These are phyloP conservation scores for Heimioporus sp. DNA, from an alignment of 768 basidiomycete species.

Conservation along the genomic window DNA sequence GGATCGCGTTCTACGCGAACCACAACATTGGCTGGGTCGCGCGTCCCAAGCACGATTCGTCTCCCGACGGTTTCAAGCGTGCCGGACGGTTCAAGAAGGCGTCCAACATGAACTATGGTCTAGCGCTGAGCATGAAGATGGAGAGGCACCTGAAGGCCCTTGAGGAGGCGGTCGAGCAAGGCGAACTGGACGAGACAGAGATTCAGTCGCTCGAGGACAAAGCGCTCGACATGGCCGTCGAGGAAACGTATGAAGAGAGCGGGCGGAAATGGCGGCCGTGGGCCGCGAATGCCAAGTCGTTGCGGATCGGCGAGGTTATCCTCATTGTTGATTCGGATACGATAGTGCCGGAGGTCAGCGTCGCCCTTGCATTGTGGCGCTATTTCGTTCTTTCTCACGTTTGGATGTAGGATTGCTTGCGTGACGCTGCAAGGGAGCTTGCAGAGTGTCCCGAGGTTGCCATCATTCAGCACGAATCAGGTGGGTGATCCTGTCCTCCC, in stretches of 20 bases:
- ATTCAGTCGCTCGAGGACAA: constrained; percentile 54
- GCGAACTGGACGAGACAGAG: constrained; percentile 43
- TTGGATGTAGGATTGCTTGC: constrained; percentile 68
- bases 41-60: constrained; percentile 45
- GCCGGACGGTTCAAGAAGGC: constrained; percentile 93
- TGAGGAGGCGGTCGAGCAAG: constrained; percentile 37
- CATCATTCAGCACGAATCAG: constrained; percentile 90
- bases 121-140: constrained; percentile 40
- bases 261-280: constrained; percentile 65
- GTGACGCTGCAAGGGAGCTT: constrained; percentile 86
- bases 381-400: background rate
- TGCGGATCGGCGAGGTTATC: constrained; percentile 78
- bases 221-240: constrained; percentile 69
- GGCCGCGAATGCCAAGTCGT: constrained; percentile 70
- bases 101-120: constrained; percentile 86
- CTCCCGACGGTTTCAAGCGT: constrained; percentile 29
- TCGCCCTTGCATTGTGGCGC: background rate
- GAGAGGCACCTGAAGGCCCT: constrained; percentile 43
- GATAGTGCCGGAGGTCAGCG: constrained; percentile 65
- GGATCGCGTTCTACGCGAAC: constrained; percentile 57
- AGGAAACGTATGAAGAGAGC: constrained; percentile 65
- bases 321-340: constrained; percentile 90
- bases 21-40: constrained; percentile 62
- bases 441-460: constrained; percentile 81
- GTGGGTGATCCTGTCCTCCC: constrained; percentile 25